phyloP scores from a whole-genome alignment of 164 flowering plant species.

The Sedum album region DNA sequence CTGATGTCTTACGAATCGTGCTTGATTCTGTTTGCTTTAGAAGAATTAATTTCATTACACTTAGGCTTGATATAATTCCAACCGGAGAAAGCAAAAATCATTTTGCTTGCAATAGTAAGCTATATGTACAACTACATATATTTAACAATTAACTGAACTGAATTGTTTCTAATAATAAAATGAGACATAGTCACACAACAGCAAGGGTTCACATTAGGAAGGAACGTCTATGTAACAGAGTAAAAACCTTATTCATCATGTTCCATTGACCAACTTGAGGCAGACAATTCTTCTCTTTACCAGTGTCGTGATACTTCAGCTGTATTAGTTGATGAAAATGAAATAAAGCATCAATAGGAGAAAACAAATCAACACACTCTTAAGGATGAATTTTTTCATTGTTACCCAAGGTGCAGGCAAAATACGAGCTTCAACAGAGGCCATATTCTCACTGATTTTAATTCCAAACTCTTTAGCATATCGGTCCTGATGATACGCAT shows the following conservation, averaged over 20 bases:
- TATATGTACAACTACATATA: too few species aligned
- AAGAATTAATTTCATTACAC: not conserved
- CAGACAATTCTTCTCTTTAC: constrained; percentile 75
- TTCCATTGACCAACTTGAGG: constrained; percentile 98
- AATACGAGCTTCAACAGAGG: constrained; percentile 90
- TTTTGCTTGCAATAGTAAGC: too few species aligned
- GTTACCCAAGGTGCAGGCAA: constrained; percentile 90
- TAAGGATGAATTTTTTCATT: not conserved
- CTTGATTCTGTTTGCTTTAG: not conserved
- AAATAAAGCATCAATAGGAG: not conserved
- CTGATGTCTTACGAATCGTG: not conserved
- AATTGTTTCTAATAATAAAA: too few species aligned
- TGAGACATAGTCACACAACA: too few species aligned
- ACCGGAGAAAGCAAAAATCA: not conserved
- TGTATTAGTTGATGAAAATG: constrained; percentile 19
- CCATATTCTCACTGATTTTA: constrained; percentile 73
- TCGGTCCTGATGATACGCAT: constrained; percentile 72
- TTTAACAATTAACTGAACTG: too few species aligned
- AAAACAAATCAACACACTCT: not conserved
- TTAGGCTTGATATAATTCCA: not conserved
- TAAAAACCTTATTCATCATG: constrained; percentile 77
- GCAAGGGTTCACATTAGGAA: too few species aligned
- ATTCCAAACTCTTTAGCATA: constrained; percentile 91
- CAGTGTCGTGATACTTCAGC: constrained; percentile 95
- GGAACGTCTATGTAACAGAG: too few species aligned